These are phyloP conservation scores for Mycena sp. DNA, from an alignment of 1,284 basidiomycete genomes.

Conservation along the genomic window DNA sequence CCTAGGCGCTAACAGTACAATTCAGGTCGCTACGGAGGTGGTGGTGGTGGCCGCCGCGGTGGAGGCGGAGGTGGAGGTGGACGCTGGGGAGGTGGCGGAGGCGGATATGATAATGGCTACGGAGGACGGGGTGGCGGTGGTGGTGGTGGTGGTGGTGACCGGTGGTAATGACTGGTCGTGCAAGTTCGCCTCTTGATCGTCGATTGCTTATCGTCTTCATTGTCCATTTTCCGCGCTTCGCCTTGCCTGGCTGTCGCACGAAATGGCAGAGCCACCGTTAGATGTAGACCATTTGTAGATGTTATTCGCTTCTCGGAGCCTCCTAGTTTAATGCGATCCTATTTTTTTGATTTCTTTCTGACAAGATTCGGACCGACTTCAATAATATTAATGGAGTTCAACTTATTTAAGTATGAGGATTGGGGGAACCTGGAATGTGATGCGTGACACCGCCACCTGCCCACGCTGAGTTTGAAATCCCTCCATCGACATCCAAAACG, in stretches of 20 bases:
- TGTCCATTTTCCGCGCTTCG: conserved; percentile 24
- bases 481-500: no score
- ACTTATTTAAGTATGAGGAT: no score
- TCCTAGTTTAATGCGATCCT: conserved; percentile 20
- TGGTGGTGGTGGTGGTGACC: conserved; percentile 47
- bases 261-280: conserved; percentile 16
- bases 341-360: conserved; percentile 4
- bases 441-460: no score
- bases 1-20: conserved; percentile 11
- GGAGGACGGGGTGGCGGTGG: conserved; percentile 49
- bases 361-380: no score
- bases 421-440: no score
- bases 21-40: conserved; percentile 64
- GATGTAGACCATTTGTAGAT: conserved; percentile 19
- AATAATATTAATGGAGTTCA: no score
- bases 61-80: conserved; percentile 55
- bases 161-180: conserved; percentile 44
- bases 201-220: not conserved
- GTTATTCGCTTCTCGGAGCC: no score
- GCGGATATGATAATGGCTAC: conserved; percentile 46
- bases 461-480: no score
- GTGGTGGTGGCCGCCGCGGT: conserved; percentile 60
- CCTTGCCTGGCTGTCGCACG: conserved; percentile 27
- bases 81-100: conserved; percentile 45
- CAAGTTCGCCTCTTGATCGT: not conserved